These are phyloP conservation scores for Talaromyces sp. DNA, from an alignment of 2,329 filamentous ascomycete species.

Conservation along the genomic window DNA sequence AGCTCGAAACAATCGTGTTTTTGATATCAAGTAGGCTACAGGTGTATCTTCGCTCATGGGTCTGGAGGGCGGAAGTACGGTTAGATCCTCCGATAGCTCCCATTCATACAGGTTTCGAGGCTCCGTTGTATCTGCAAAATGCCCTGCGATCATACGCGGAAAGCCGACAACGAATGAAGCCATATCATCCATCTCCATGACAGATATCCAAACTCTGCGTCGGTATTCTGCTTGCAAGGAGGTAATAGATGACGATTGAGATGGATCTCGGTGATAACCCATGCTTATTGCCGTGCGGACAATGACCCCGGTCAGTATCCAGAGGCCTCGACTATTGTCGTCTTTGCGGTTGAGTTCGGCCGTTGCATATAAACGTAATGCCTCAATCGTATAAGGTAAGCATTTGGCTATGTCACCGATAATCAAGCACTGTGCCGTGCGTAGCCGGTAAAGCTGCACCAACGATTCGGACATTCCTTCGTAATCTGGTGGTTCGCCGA, in stretches of 20 bases:
- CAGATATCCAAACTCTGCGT: constrained; percentile 48
- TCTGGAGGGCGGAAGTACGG: constrained; percentile 54
- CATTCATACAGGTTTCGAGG: constrained; percentile 63
- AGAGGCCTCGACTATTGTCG: constrained; percentile 58
- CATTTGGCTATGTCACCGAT: constrained; percentile 61
- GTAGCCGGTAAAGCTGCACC: constrained; percentile 45
- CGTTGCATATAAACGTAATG: constrained; percentile 59
- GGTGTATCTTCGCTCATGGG: constrained; percentile 58
- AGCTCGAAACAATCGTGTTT: constrained; percentile 40
- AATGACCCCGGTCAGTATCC: constrained; percentile 59
- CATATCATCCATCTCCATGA: constrained; percentile 58
- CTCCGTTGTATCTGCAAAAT: constrained; percentile 60
- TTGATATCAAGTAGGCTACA: constrained; percentile 48
- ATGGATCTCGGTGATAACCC: constrained; percentile 60
- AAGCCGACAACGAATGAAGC: constrained; percentile 65
- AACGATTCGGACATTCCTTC: constrained; percentile 51
- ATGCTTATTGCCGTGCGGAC: constrained; percentile 62
- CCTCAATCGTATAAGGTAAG: constrained; percentile 58
- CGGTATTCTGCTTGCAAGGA: constrained; percentile 60
- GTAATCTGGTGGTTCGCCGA: constrained; percentile 62
- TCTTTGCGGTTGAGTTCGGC: constrained; percentile 57
- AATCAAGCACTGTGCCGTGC: constrained; percentile 61
- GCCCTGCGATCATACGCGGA: constrained; percentile 61
- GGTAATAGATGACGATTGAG: constrained; percentile 51
- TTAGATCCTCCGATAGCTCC: constrained; percentile 57